Base-by-base conservation (phyloP, 345 rosid genomes). In the Boechera retrofracta region DNA sequence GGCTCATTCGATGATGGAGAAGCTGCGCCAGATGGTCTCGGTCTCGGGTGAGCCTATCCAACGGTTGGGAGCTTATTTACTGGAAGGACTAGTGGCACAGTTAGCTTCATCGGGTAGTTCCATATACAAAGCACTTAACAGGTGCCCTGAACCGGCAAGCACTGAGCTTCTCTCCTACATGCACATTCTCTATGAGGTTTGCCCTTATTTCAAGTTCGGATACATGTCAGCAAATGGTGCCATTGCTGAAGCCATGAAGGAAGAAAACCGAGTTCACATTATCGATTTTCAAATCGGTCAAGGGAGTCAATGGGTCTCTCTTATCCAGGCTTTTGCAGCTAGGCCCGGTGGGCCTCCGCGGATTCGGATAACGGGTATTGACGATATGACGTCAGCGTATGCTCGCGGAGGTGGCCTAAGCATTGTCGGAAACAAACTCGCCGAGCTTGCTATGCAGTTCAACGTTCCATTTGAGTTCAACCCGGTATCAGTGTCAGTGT, bases 151-250 rank as follows among this genome's bases (percentile, higher is more conserved):
- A 64, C 98, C 97, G 0, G 94, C 87, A 6, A 91, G 93, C 51
- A 69, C 88, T 5, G 94, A 94, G 8, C 88, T 94, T 64, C 87
- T 89, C 68, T 89, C 98, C 2, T 89, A 89, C 76, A 91, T 91
- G 96, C 88, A 91, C 87, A 85, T 91, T 69, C 91, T 94, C 54
- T 88, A 91, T 21, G 98, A 91, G 86, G 98, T 90, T 36, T 94
- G 98, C 53, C 97, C 98, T 44, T 94, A 94, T 78, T 87, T 94
- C 83, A 94, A 91, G 75, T 94, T 94, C 9, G 98, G 98, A 3
- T 94, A 91, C 86, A 91, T 94, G 96, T 91, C 98, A 26, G 98
- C 98, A 29, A 94, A 91, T 73, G 98, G 98, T 62, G 97, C 98
- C 21, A 90, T 94, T 69, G 98, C 98, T 26, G 98, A 94, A 76